phyloP scores from a whole-genome alignment of 306 rosid species.

The Cucurbita pepo region DNA sequence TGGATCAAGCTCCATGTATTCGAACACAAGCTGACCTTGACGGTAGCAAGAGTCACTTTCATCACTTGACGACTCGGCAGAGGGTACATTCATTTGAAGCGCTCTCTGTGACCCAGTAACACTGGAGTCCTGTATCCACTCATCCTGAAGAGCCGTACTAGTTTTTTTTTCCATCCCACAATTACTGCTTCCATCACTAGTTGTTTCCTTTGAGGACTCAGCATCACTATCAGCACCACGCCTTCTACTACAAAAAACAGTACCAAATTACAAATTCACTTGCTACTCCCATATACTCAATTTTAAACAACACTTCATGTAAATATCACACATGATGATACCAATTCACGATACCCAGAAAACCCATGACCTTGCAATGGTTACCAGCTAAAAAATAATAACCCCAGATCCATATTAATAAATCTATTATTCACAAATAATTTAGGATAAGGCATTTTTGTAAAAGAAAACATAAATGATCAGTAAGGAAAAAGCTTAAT shows the following conservation, averaged over 20 bases:
- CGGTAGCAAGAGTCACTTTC: conserved; percentile 49
- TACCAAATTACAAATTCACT: neutral
- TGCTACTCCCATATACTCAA: neutral
- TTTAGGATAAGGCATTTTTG: neutral
- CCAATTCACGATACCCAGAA: neutral
- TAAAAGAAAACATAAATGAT: neutral
- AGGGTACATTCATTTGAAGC: conserved; percentile 26
- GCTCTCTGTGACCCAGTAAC: conserved; percentile 29
- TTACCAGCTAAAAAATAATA: neutral
- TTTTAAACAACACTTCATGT: neutral
- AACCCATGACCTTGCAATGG: neutral
- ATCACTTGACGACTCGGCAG: conserved; percentile 51
- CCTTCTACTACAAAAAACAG: conserved; percentile 28
- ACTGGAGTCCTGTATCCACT: conserved; percentile 23
- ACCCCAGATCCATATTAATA: neutral
- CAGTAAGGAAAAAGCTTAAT: neutral
- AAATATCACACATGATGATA: neutral
- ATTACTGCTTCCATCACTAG: conserved; percentile 66
- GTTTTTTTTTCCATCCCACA: conserved; percentile 39
- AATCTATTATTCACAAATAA: neutral
- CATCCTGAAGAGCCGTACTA: conserved; percentile 16
- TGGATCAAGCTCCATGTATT: conserved; percentile 59
- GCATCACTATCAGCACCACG: conserved; percentile 66
- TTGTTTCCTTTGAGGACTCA: conserved; percentile 69
- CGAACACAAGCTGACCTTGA: conserved; percentile 48